A percentile compares a stretch with the other conserved stretches of the same genome.
Conservation (phyloP, 1,139 yeast species). For the Yamadazyma aaseri region DNA sequence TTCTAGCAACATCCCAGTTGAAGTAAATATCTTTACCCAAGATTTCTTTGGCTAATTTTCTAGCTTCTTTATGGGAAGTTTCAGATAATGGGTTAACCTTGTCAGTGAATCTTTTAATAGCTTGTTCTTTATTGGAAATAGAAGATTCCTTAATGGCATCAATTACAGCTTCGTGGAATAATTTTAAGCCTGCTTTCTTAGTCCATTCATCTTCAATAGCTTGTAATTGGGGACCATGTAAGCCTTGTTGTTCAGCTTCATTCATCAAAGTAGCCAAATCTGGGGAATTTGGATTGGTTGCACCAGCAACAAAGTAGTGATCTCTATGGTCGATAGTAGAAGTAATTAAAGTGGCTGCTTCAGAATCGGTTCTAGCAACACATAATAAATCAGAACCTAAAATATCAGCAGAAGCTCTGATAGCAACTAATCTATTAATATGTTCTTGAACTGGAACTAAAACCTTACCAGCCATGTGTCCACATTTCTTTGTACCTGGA, state of each 20-base stretch:
- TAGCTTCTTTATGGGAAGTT: constrained; percentile 79
- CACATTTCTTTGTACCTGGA: constrained; percentile 98
- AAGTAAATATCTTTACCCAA: constrained; percentile 84
- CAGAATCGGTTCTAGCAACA: constrained; percentile 96
- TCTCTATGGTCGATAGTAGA: constrained; percentile 94
- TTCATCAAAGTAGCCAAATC: constrained; percentile 78
- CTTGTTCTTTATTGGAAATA: constrained; percentile 60
- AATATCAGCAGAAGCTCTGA: constrained; percentile 94
- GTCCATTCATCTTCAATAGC: constrained; percentile 83
- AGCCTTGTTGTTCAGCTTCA: constrained; percentile 76
- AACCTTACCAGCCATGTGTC: constrained; percentile 98
- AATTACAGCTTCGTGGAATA: constrained; percentile 88
- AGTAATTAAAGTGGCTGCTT: constrained; percentile 92
- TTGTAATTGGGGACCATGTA: constrained; percentile 68
- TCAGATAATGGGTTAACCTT: constrained; percentile 74
- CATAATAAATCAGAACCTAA: constrained; percentile 82
- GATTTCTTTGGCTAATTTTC: constrained; percentile 69
- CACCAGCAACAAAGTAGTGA: constrained; percentile 88
- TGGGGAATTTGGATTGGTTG: constrained; percentile 78
- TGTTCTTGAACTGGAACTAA: constrained; percentile 97
- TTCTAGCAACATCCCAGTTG: constrained; percentile 96
- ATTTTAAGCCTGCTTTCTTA: constrained; percentile 77
- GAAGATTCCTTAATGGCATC: constrained; percentile 71
- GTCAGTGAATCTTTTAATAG: constrained; percentile 64
- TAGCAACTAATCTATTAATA: constrained; percentile 88